Conservation (phyloP, 148 eudicot species). For the Polygonum maritimum region DNA sequence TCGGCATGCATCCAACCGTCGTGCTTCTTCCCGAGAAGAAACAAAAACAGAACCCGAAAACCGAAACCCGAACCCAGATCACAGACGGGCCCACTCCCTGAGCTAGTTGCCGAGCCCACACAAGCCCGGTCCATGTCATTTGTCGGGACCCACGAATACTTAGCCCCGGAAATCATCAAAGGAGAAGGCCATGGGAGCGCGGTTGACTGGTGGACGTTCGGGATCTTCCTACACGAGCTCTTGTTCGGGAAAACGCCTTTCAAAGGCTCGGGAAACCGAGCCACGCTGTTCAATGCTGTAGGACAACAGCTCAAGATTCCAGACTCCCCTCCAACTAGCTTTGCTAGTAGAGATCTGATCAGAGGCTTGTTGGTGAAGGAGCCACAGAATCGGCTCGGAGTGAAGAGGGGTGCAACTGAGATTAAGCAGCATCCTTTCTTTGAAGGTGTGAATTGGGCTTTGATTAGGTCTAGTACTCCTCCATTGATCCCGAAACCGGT, state of each 20-base stretch:
- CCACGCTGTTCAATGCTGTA: slow-evolving; percentile 38
- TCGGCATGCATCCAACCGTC: slow-evolving; percentile 33
- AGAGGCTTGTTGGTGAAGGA: slow-evolving; percentile 34
- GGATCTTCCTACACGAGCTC: slow-evolving; percentile 32
- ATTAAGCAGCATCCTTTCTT: slow-evolving; percentile 41
- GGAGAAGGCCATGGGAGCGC: slow-evolving; percentile 48
- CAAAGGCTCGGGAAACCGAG: slow-evolving; percentile 34
- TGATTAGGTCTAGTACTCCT: slow-evolving; percentile 35
- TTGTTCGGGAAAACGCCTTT: slow-evolving; percentile 38
- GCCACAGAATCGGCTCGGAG: slow-evolving; percentile 37
- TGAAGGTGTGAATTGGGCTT: slow-evolving; percentile 43
- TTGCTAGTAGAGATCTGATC: slow-evolving; percentile 34
- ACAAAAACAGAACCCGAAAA: slow-evolving; percentile 19
- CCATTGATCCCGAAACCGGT: slow-evolving; percentile 36
- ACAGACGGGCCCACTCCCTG: slow-evolving; percentile 16
- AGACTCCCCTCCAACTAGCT: slow-evolving; percentile 32
- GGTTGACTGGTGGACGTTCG: slow-evolving; percentile 49
- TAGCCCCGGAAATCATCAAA: slow-evolving; percentile 38
- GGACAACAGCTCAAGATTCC: slow-evolving; percentile 39
- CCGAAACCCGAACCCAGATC: slow-evolving; percentile 12
- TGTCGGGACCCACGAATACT: slow-evolving; percentile 40
- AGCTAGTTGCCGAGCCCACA: slow-evolving; percentile 42
- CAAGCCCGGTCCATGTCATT: slow-evolving; percentile 43
- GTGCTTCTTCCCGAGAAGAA: slow-evolving; percentile 30
- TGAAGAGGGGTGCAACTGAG: slow-evolving; percentile 34